phyloP scores from a whole-genome alignment of 106 monocot species.

The Platanthera guangdongensis region DNA sequence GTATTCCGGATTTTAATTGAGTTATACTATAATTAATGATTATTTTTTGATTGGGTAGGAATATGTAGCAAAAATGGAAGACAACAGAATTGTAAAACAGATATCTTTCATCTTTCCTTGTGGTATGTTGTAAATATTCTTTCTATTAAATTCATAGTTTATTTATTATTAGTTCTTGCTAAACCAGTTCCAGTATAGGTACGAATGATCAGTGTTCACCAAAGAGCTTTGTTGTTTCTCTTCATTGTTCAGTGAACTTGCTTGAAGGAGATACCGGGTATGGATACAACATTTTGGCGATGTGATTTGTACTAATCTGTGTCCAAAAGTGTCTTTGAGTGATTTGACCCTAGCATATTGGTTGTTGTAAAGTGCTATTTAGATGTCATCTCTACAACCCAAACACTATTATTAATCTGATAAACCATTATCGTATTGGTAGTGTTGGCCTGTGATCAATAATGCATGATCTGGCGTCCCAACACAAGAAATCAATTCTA shows the following conservation, averaged over 20 bases:
- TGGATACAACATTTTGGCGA: conserved; percentile 1
- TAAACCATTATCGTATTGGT: background rate
- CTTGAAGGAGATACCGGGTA: conserved; percentile 99
- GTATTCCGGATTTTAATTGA: background rate
- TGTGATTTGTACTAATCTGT: background rate
- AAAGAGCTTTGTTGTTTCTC: conserved; percentile 35
- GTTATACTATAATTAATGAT: background rate
- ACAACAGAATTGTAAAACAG: conserved; percentile 28
- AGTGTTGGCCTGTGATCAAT: background rate
- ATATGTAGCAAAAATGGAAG: conserved; percentile 13
- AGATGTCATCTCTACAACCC: background rate
- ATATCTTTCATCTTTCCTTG: conserved; percentile 42
- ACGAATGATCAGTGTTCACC: conserved; percentile 4
- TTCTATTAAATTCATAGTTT: background rate
- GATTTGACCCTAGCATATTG: background rate
- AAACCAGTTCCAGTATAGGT: conserved; percentile 4
- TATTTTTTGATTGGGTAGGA: conserved; percentile 15
- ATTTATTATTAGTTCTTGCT: conserved; percentile 5
- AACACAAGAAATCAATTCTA: background rate
- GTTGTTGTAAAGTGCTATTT: background rate
- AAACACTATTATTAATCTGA: background rate
- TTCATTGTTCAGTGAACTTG: conserved; percentile 81
- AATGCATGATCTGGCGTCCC: background rate
- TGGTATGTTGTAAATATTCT: conserved; percentile 18
- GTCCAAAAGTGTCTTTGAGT: background rate